Conservation (phyloP, 768 basidiomycete species). For the Lentinula sp. region DNA sequence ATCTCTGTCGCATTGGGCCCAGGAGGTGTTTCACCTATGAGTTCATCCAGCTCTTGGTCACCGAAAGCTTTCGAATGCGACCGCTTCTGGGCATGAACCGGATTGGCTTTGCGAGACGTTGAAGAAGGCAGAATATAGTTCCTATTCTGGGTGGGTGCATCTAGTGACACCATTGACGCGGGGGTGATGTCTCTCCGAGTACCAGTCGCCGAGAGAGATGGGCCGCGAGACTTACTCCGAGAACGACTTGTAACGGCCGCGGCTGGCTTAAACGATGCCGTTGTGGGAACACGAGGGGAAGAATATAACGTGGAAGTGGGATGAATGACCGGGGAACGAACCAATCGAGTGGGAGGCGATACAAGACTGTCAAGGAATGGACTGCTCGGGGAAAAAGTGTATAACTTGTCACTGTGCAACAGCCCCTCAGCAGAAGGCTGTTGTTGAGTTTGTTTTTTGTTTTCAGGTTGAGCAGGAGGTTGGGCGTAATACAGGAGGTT, state of each 20-base stretch:
- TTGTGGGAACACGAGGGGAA: slow-evolving; percentile 19
- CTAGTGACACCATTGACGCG: slow-evolving; percentile 55
- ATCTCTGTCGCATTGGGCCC: slow-evolving; percentile 27
- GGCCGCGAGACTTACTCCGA: slow-evolving; percentile 13
- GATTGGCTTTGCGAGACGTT: slow-evolving; percentile 76
- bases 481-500: background rate
- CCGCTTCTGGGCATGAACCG: slow-evolving; percentile 51
- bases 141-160: slow-evolving; percentile 77
- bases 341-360: slow-evolving; percentile 14
- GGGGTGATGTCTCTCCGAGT: slow-evolving; percentile 68
- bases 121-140: slow-evolving; percentile 63
- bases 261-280: slow-evolving; percentile 9
- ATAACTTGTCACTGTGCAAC: slow-evolving; percentile 18
- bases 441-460: background rate
- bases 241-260: slow-evolving; percentile 22
- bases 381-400: slow-evolving; percentile 45
- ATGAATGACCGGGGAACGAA: background rate
- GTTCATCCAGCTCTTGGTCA: slow-evolving; percentile 27
- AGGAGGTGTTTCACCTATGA: slow-evolving; percentile 13
- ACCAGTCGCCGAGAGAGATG: slow-evolving; percentile 41
- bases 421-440: background rate
- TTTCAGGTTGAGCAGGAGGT: background rate
- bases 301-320: slow-evolving; percentile 13
- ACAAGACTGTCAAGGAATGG: slow-evolving; percentile 37
- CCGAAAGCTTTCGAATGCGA: slow-evolving; percentile 30